Evolutionary conservation across 805 yeast species (phyloP).

Genomic region (Barnettozyma botsteinii): DNA sequence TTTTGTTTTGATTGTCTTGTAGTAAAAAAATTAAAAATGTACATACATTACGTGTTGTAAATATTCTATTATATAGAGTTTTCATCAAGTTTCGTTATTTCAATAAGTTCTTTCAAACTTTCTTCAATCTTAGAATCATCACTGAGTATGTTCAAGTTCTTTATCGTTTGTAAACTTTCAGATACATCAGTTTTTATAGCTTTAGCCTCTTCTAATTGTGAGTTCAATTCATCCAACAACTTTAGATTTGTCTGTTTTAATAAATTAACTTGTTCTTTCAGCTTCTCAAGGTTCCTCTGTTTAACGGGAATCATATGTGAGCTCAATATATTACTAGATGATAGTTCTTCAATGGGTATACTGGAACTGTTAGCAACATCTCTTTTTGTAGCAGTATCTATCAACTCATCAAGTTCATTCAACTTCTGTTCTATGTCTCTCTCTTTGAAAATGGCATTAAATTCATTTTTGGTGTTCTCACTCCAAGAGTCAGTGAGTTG

Average conservation of each 20-base stretch:
- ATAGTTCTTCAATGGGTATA: slow-evolving; percentile 18
- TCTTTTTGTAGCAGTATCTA: slow-evolving; percentile 30
- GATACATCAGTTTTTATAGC: slow-evolving; percentile 8
- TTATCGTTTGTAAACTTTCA: slow-evolving; percentile 8
- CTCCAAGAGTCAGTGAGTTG: slow-evolving; percentile 46
- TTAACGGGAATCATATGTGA: slow-evolving; percentile 24
- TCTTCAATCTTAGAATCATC: slow-evolving; percentile 9
- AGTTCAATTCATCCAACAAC: slow-evolving; percentile 14
- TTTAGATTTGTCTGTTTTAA: slow-evolving; percentile 11
- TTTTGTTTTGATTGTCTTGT: neutral
- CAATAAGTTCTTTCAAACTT: slow-evolving; percentile 11
- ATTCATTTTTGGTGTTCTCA: slow-evolving; percentile 38
- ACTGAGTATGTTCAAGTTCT: slow-evolving; percentile 8
- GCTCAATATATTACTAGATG: slow-evolving; percentile 15
- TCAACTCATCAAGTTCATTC: slow-evolving; percentile 40
- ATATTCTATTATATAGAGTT: neutral
- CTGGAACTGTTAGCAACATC: neutral
- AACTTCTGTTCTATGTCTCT: slow-evolving; percentile 35
- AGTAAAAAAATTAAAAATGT: neutral
- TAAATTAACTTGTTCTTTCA: slow-evolving; percentile 13
- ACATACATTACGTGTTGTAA: neutral
- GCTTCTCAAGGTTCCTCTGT: slow-evolving; percentile 13
- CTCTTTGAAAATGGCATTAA: slow-evolving; percentile 45
- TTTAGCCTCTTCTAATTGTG: slow-evolving; percentile 10
- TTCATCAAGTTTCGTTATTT: slow-evolving; percentile 4